Base-by-base conservation (phyloP, 106 monocot genomes). In the Apostasia ramifera region DNA sequence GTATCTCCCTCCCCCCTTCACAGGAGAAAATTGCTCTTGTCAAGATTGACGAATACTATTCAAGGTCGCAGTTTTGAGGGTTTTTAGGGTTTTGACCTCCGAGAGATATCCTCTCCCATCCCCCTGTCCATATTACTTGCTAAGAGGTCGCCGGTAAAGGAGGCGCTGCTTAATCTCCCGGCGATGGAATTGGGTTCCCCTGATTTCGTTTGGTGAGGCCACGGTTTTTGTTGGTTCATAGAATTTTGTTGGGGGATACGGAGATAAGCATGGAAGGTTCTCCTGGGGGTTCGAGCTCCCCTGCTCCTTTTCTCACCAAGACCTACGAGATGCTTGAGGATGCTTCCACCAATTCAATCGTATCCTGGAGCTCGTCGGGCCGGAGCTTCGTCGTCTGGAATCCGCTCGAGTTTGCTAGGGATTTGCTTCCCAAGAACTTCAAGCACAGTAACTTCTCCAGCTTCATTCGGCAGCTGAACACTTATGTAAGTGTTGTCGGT, bases 381-480 rank as follows among this genome's bases (percentile, higher is more conserved):
- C 40, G 66, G 48, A 74, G 74, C 66, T 74, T 74, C 58, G 55
- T 74, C 50, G 74, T 74, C 2, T 74, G 74, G 74, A 74, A 74
- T 47, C 55, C 74, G 13, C 55, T 59, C n/a, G 74, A 74, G 55
- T 74, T 74, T 5, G 67, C 67, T 2, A 56, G 67, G 67, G 74
- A 74, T 74, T 59, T 74, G 59, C 67, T 74, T 3, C 74, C 74
- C 43, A 46, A 44, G 12, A 59, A 67, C 50, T 74, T 74, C 57
- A 74, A 74, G 67, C 74, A 74, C 59, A 74, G 67, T 40, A 74
- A 74, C 11, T 74, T 74, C 74, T 74, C 74, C 45, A 74, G 74
- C 47, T 74, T 74, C 59, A 67, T 74, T 7, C 74, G 74, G 41
- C 74, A 74, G 74, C 56, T 74, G 39, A 74, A 74, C 45, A 74